These are phyloP conservation scores for Carpinus viminea DNA, from an alignment of 306 rosid species.

Conservation along the genomic window DNA sequence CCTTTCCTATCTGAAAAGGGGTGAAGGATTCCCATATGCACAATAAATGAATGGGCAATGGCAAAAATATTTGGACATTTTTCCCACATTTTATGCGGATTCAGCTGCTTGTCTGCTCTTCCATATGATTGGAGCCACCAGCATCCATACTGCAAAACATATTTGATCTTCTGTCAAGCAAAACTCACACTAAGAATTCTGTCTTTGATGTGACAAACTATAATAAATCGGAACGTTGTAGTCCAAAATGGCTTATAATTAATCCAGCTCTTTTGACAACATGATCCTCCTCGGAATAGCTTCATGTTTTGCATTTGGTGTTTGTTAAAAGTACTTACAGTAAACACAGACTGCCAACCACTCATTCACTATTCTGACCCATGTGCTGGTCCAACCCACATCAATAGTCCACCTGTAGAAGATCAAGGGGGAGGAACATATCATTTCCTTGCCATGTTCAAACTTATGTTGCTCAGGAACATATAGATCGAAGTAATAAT, in stretches of 20 bases:
- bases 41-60: slow-evolving; percentile 22
- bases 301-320: neutral
- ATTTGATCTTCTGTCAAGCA: neutral
- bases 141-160: slow-evolving; percentile 79
- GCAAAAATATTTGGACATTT: neutral
- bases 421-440: neutral
- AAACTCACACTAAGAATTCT: neutral
- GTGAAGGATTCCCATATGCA: slow-evolving; percentile 26
- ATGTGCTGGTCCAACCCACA: slow-evolving; percentile 96
- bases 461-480: neutral
- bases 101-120: slow-evolving; percentile 47
- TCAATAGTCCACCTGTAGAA: slow-evolving; percentile 89
- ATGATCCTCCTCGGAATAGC: neutral
- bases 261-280: neutral
- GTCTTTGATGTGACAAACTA: neutral
- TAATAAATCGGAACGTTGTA: neutral
- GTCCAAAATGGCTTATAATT: neutral
- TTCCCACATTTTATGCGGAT: slow-evolving; percentile 35
- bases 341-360: slow-evolving; percentile 94
- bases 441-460: slow-evolving; percentile 9
- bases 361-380: slow-evolving; percentile 94
- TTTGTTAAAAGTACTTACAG: slow-evolving; percentile 50
- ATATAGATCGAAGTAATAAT: neutral
- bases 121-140: slow-evolving; percentile 79
- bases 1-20: slow-evolving; percentile 22